Evolutionary conservation across 2,329 filamentous ascomycete genomes (phyloP).

Genomic region (Sporothrix luriei): DNA sequence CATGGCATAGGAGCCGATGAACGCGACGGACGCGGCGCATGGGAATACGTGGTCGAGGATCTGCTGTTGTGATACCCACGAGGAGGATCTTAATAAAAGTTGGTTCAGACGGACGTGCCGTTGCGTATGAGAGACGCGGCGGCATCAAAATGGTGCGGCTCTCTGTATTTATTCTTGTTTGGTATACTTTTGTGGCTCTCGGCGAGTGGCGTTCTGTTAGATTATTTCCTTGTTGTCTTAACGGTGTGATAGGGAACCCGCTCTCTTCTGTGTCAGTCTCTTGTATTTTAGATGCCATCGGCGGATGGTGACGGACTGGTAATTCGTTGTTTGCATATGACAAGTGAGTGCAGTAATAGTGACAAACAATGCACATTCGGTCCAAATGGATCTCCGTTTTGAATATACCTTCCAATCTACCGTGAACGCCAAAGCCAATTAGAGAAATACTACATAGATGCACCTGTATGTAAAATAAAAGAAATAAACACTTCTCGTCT

Average conservation of each 20-base stretch:
- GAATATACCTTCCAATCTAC: neutral
- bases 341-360: neutral
- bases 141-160: neutral
- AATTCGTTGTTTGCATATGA: neutral
- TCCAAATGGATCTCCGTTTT: neutral
- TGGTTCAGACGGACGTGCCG: neutral
- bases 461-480: neutral
- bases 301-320: neutral
- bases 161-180: slow-evolving; percentile 1
- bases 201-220: neutral
- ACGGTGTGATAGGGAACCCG: neutral
- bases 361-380: neutral
- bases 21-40: neutral
- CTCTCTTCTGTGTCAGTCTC: neutral
- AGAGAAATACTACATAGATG: neutral
- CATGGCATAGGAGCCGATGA: slow-evolving; percentile 36
- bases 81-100: slow-evolving; percentile 4
- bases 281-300: neutral
- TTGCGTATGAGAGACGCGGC: neutral
- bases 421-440: slow-evolving; percentile 21
- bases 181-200: neutral
- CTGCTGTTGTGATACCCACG: slow-evolving; percentile 27
- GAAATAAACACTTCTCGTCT: neutral
- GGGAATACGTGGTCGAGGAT: neutral
- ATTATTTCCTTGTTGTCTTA: neutral